Evolutionary conservation across 192 early-diverging fungal genomes (phyloP), one percentile per base, ranked within the genome.

Genomic region (Backusella mclennaniae): DNA sequence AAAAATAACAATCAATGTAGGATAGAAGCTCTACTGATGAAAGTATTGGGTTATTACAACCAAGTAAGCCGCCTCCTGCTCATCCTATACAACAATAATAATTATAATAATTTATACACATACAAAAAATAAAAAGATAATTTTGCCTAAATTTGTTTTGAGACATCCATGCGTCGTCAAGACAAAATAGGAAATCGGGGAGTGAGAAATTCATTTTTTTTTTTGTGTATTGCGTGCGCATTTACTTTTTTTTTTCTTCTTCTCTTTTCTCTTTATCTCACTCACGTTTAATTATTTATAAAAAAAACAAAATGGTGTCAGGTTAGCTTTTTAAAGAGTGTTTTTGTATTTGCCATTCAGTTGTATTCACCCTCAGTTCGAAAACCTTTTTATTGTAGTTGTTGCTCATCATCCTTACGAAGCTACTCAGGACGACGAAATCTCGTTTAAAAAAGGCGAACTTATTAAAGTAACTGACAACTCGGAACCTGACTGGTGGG

Each of bases 371-470:
- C 19, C 15, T 7, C 19, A 44, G 12, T 44, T 44, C 17, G n/a
- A 56, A 56, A 21, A 0, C 53, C 3, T 56, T 21, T 53, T 56
- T 56, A n/a, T 56, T 56, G 9, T 59, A 26, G 76, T 21, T 31
- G 21, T 77, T 69, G 87, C 75, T 49, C 83, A 86, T 77, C 83
- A 84, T 69, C 26, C 73, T 33, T 93, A 88, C 44, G 87, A 85
- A 52, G 90, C 89, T 38, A 82, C 84, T 38, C 86, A 88, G 69
- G 85, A 89, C 21, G 92, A 91, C 74, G 92, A 93, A 74, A 67
- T 93, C 72, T 77, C 84, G 66, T 83, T 93, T 68, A 73, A 83
- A 52, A 81, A 83, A 8, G 90, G 86, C 71, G 90, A 92, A 38
- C 74, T 84, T 41, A 84, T 93, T 23, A 85, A 81, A 21, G 86